Evolutionary conservation across 73 alveolate species (phyloP).

Genomic region (Paramecium sonneborni): DNA sequence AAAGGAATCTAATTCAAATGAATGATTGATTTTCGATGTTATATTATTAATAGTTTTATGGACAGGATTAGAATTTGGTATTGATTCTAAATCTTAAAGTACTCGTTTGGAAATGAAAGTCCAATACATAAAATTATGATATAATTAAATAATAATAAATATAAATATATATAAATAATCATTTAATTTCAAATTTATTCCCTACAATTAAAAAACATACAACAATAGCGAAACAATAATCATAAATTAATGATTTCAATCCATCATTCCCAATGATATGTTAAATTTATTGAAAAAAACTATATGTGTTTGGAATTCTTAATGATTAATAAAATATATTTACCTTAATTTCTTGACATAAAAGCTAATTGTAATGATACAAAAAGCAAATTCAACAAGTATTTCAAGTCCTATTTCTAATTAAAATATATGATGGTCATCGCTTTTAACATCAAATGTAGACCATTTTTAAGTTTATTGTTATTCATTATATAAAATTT

Average conservation of each 20-base stretch:
- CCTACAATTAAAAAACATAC: conserved; percentile 16
- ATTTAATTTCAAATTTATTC: conserved; percentile 14
- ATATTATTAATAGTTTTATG: not conserved
- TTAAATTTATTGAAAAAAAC: not conserved
- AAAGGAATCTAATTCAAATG: not conserved
- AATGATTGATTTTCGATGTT: not conserved
- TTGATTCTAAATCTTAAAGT: not conserved
- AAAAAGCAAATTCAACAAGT: not conserved
- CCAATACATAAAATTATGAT: not conserved
- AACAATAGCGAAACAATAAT: conserved; percentile 14
- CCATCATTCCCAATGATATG: conserved; percentile 10
- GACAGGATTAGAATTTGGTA: not conserved
- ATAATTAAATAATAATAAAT: not conserved
- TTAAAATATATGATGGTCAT: not conserved
- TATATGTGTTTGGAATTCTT: not conserved
- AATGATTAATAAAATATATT: not conserved
- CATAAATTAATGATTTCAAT: not conserved
- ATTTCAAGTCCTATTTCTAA: not conserved
- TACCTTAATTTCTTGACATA: not conserved
- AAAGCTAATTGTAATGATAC: not conserved
- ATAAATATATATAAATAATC: not conserved
- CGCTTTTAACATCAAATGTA: not conserved
- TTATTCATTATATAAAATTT: not conserved
- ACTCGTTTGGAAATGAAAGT: not conserved
- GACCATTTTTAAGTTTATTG: not conserved